phyloP scores from a whole-genome alignment of 2,329 filamentous ascomycete species.

The Mollisiaceae sp. region DNA sequence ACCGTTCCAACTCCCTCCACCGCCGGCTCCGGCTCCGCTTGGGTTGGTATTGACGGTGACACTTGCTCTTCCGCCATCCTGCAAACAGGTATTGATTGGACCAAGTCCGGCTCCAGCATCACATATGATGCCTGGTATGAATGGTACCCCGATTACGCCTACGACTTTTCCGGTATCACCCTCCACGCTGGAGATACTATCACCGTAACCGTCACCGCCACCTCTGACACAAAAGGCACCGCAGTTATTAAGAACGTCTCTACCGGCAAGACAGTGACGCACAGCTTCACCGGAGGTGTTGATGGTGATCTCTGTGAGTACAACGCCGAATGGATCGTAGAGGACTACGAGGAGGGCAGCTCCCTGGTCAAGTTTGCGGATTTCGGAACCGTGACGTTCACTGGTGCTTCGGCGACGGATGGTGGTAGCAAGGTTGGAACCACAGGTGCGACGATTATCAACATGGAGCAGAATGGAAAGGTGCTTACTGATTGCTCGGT shows the following conservation, averaged over 20 bases:
- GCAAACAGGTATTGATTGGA: conserved; percentile 62
- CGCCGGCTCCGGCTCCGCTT: conserved; percentile 56
- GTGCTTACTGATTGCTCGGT: conserved; percentile 10
- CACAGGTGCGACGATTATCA: conserved; percentile 15
- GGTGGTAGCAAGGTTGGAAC: conserved; percentile 30
- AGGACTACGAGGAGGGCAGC: conserved; percentile 51
- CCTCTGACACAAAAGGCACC: conserved; percentile 47
- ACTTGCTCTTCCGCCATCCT: conserved; percentile 58
- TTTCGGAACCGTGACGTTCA: conserved; percentile 54
- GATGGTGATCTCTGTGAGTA: conserved; percentile 46
- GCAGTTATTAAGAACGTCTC: conserved; percentile 51
- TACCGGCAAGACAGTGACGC: conserved; percentile 49
- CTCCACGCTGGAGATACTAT: conserved; percentile 52
- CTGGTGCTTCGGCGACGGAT: conserved; percentile 43
- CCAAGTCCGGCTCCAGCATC: conserved; percentile 47
- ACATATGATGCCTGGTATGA: conserved; percentile 62
- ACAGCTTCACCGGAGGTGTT: conserved; percentile 45
- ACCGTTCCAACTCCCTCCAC: conserved; percentile 51
- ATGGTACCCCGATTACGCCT: conserved; percentile 61
- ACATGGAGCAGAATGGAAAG: conserved; percentile 11
- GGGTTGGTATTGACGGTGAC: conserved; percentile 66
- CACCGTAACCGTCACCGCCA: conserved; percentile 45
- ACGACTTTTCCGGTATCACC: conserved; percentile 53
- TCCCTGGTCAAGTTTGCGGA: conserved; percentile 51
- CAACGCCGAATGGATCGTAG: conserved; percentile 57